Conservation (phyloP, 202 grass and related monocot genomes). For the Sporobolus alterniflorus region DNA sequence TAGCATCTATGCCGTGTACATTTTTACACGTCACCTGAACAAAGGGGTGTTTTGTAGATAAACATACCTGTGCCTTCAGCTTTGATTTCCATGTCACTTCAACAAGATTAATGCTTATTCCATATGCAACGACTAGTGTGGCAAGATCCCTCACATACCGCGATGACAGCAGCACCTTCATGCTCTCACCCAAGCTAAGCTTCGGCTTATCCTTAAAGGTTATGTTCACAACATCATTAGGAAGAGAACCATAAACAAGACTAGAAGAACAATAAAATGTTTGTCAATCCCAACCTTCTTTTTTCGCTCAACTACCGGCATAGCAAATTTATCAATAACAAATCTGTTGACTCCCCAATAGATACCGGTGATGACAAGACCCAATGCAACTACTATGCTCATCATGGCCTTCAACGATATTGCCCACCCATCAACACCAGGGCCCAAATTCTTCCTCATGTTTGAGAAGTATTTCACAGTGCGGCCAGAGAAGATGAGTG, state of each 20-base stretch:
- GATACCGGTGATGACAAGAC: constrained; percentile 71
- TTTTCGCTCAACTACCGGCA: constrained; percentile 64
- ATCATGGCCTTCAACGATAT: constrained; percentile 95
- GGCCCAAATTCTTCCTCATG: constrained; percentile 85
- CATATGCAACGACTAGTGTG: constrained; percentile 96
- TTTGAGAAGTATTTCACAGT: constrained; percentile 99
- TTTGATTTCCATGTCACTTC: constrained; percentile 99
- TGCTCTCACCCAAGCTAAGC: constrained; percentile 89
- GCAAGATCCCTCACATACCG: constrained; percentile 99
- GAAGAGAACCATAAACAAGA: constrained; percentile 9
- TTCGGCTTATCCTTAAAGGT: constrained; percentile 87
- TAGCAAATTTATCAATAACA: constrained; percentile 64
- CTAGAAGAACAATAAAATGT: neutral
- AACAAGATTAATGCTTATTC: constrained; percentile 99
- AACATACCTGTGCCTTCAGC: constrained; percentile 86
- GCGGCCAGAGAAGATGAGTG: constrained; percentile 95
- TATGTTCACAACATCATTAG: constrained; percentile 32
- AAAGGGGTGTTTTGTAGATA: neutral
- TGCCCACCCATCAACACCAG: constrained; percentile 94
- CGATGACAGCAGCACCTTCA: constrained; percentile 94
- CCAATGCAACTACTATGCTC: constrained; percentile 92
- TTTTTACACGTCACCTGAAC: neutral
- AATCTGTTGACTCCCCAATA: constrained; percentile 95
- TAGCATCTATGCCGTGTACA: neutral
- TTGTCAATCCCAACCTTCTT: constrained; percentile 77